Evolutionary conservation across 225 moss, liverwort and hornwort genomes (phyloP).

Genomic region (Marchantia paleacea): DNA sequence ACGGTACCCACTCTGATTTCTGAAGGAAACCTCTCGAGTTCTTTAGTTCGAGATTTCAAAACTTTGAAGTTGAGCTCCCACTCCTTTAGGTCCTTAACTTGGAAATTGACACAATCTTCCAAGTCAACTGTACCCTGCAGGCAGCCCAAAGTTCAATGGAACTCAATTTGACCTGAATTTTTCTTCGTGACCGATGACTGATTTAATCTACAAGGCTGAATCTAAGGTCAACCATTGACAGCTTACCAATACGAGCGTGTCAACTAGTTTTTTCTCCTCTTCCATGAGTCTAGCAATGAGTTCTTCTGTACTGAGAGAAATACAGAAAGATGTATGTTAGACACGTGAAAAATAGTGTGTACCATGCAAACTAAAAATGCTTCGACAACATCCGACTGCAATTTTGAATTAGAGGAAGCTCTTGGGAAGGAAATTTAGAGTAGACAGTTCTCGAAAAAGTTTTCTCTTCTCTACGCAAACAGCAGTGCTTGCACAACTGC

Average conservation of each 20-base stretch:
- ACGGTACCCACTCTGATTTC: slow-evolving; percentile 27
- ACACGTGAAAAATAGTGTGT: neutral
- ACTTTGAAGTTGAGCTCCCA: slow-evolving; percentile 33
- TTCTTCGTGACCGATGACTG: no score
- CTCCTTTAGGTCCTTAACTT: slow-evolving; percentile 21
- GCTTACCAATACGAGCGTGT: slow-evolving; percentile 25
- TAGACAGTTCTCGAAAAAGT: neutral
- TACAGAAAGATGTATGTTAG: neutral
- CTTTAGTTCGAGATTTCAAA: slow-evolving; percentile 23
- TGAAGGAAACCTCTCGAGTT: slow-evolving; percentile 28
- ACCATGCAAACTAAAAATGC: no score
- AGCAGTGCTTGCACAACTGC: neutral
- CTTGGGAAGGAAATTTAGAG: no score
- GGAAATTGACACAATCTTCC: slow-evolving; percentile 19
- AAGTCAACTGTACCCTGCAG: slow-evolving; percentile 33
- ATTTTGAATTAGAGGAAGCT: neutral
- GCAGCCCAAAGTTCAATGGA: neutral
- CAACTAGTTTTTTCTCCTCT: slow-evolving; percentile 34
- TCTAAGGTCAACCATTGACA: neutral
- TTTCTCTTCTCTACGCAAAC: neutral
- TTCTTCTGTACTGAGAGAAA: slow-evolving; percentile 28
- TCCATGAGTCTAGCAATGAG: slow-evolving; percentile 18
- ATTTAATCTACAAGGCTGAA: no score
- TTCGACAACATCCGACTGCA: neutral
- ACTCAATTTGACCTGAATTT: no score